Base-by-base conservation (phyloP, 2,329 filamentous ascomycete species). In the Diplocarpon rosae region DNA sequence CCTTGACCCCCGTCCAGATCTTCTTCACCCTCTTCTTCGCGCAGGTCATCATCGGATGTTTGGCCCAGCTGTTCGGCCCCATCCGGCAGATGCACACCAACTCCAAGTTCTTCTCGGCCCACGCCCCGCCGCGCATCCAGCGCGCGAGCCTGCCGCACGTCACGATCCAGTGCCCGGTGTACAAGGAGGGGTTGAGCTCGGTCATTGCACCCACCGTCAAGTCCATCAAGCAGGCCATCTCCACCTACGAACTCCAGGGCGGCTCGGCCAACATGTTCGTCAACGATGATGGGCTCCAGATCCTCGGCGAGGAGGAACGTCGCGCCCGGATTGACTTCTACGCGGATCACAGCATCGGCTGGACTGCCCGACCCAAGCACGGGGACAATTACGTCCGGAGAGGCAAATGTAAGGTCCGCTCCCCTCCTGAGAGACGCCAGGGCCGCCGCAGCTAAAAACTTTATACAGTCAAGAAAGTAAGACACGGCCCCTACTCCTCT, bases 341-440 rank as follows among this genome's bases (percentile, higher is more conserved):
- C 53, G 67, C 71, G 8, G 73, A 76, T 46, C 70, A 75, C 56
- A 72, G 69, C 47, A 76, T 77, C 52, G 74, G 73, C 10, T 77
- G 72, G 66, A 70, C 71, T n/a, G 65, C 73, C 1, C 69, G 75
- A 33, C 69, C 72, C 9, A 61, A 62, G 38, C 71, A 75, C 52
- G 71, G 73, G 56, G 63, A 71, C 16, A 71, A 72, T 14, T 78
- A 74, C 54, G 48, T 71, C 14, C 68, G 76, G 32, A 67, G 67
- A 31, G 79, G 79, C 43, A 82, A 82, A 59, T 83, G 83, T 67
- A 83, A 83, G 66, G 83, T 87, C 88, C 69, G 87, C 89, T 66
- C 85, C 83, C 2, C 71, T 89, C 56, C 46, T 49, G 1, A 34
- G 30, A 11, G 47, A 46, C 27, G 20, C 43, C 10, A 27, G 46